Conservation (phyloP, 345 rosid species). For the Adansonia digitata region DNA sequence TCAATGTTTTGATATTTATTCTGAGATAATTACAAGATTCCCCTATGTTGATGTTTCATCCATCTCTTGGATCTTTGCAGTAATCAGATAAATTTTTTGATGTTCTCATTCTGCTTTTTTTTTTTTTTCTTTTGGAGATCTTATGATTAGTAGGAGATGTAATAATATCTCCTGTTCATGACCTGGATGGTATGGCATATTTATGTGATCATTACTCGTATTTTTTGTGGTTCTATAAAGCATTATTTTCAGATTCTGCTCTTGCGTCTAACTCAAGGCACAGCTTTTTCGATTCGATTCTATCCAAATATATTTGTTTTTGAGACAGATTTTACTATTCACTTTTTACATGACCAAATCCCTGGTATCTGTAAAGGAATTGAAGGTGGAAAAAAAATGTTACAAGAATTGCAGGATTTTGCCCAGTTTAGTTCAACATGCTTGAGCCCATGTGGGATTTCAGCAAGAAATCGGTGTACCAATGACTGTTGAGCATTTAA, state of each 20-base stretch:
- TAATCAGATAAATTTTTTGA: neutral
- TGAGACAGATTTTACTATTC: neutral
- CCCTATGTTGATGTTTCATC: neutral
- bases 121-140: neutral
- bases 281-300: neutral
- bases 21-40: neutral
- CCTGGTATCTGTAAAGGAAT: too few species aligned
- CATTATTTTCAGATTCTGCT: neutral
- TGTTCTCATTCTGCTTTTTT: neutral
- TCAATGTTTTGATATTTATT: neutral
- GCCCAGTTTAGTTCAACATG: neutral
- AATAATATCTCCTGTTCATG: neutral
- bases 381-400: neutral
- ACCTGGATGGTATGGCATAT: neutral
- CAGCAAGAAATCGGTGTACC: neutral
- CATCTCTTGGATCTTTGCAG: neutral
- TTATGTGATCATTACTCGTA: neutral
- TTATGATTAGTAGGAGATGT: neutral
- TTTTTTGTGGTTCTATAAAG: neutral
- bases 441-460: neutral
- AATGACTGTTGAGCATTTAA: neutral
- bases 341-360: neutral
- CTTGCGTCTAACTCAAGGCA: conserved; percentile 4
- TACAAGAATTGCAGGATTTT: neutral
- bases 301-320: neutral